Evolutionary conservation across 2,329 filamentous ascomycete species (phyloP), one percentile per base, ranked within the genome.

Genomic region (Tolypocladium nubicola): DNA sequence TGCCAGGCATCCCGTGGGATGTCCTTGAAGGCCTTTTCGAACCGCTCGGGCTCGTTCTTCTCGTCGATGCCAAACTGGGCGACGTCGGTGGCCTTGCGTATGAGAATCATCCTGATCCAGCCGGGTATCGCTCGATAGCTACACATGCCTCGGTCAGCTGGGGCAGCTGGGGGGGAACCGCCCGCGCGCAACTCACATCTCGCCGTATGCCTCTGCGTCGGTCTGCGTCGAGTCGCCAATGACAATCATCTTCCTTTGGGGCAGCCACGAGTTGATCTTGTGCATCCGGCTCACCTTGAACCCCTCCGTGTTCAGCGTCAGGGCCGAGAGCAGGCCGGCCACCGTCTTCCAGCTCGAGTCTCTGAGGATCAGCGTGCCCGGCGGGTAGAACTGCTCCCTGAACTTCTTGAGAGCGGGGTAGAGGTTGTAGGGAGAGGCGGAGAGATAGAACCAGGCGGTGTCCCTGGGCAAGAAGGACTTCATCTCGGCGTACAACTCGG

Each of bases 151-250:
- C 19, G 47, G 49, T 68, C 56, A 68, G 63, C 47, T n/a, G 4
- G 4, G 5, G 47, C 1, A 38, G 57, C 49, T 45, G 16, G 16
- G 16, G 10, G 30, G n/a, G 9, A 16, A 14, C 8, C n/a, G 21
- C 26, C 5, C 9, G 4, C 21, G 37, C 35, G 58, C 1, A 35
- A 71, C 78, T 71, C 80, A 91, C 72, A 90, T 84, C 63, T 92
- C 86, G 35, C 86, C 92, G 67, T 97, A 97, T 0, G 89, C 84
- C 69, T 97, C 93, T 0, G 93, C 92, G 65, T 97, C 93, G 33
- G 84, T 87, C 72, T 97, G 93, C 0, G 92, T 97, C 43, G 87
- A 93, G 72, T 97, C 93, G 1, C 93, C 93, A 62, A 97, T 85
- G 63, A 86, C 86, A 61, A 97, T 83, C 73, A 96, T 86, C 64